Evolutionary conservation across 148 eudicot species (phyloP).

Genomic region (Fagopyrum homotropicum): DNA sequence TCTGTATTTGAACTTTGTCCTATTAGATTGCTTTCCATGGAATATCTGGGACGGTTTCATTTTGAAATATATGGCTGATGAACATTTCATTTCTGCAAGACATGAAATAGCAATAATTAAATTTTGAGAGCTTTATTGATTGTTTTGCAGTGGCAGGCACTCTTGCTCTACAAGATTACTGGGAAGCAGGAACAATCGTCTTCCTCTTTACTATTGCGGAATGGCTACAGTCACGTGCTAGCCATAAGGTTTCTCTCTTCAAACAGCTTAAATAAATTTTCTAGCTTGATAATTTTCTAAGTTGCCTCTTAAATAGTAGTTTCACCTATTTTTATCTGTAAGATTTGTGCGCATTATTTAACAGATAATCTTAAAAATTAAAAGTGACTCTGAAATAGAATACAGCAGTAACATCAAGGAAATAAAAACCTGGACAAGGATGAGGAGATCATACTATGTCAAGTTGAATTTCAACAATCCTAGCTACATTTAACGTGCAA

Average conservation of each 20-base stretch:
- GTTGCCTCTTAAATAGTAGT: neutral
- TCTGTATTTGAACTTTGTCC: neutral
- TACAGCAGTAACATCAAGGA: neutral
- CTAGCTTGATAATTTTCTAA: neutral
- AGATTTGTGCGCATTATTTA: neutral
- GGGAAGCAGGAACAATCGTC: slow-evolving; percentile 84
- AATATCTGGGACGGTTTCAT: neutral
- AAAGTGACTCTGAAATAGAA: neutral
- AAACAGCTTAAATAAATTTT: neutral
- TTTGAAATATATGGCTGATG: neutral
- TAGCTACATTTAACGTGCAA: neutral
- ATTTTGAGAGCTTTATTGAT: neutral
- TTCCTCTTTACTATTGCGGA: slow-evolving; percentile 81
- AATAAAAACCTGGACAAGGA: neutral
- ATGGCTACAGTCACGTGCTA: slow-evolving; percentile 87
- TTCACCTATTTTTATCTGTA: neutral
- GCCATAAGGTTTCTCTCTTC: slow-evolving; percentile 49
- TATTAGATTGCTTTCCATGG: neutral
- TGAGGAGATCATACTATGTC: neutral
- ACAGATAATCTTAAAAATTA: neutral
- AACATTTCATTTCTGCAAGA: neutral
- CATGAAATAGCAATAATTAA: neutral
- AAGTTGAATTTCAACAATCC: neutral
- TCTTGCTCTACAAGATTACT: slow-evolving; percentile 49
- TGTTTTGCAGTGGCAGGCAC: slow-evolving; percentile 58